Percentiles rank a stretch among this genome's conserved stretches.
phyloP scores from a whole-genome alignment of 2,329 filamentous ascomycete species.

The Nemania abortiva region DNA sequence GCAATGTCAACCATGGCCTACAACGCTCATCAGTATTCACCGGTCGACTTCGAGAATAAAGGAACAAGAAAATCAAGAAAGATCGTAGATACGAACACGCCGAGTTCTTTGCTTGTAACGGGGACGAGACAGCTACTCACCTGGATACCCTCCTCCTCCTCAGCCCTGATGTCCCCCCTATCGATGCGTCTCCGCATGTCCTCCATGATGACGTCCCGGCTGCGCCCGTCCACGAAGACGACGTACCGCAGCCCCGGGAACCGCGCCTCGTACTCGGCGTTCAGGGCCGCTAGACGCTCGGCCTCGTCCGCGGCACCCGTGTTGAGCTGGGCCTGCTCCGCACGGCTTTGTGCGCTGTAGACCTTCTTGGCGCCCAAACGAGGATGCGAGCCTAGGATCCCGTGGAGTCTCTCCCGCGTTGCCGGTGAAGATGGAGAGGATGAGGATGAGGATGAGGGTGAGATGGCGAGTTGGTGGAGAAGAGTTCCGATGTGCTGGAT shows the following conservation, averaged over 20 bases:
- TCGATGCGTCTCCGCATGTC: slow-evolving; percentile 83
- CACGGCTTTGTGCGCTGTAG: slow-evolving; percentile 82
- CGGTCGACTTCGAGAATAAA: not conserved
- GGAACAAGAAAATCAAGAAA: not conserved
- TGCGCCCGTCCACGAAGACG: slow-evolving; percentile 89
- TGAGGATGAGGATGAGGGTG: too few relatives aligned
- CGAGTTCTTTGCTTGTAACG: not conserved
- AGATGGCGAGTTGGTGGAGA: slow-evolving; percentile 66
- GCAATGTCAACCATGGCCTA: slow-evolving; percentile 96
- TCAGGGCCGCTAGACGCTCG: slow-evolving; percentile 70
- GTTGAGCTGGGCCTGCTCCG: slow-evolving; percentile 83
- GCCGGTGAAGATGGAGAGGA: slow-evolving; percentile 53
- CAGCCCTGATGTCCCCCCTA: slow-evolving; percentile 72
- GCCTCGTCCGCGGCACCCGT: slow-evolving; percentile 66
- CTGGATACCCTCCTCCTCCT: slow-evolving; percentile 79
- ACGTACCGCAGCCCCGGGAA: slow-evolving; percentile 91
- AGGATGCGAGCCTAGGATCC: slow-evolving; percentile 84
- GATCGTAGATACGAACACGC: too few relatives aligned
- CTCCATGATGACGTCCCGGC: slow-evolving; percentile 79
- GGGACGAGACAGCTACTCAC: slow-evolving; percentile 36
- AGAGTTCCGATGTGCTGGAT: slow-evolving; percentile 74
- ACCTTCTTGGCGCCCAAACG: slow-evolving; percentile 84
- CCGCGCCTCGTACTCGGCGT: slow-evolving; percentile 80
- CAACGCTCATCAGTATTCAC: slow-evolving; percentile 73
- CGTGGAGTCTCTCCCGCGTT: slow-evolving; percentile 68